A percentile compares a stretch with the other conserved stretches of the same genome.
phyloP scores from a whole-genome alignment of 495 filamentous ascomycete genomes.

The Hypoxylon subgilvum region DNA sequence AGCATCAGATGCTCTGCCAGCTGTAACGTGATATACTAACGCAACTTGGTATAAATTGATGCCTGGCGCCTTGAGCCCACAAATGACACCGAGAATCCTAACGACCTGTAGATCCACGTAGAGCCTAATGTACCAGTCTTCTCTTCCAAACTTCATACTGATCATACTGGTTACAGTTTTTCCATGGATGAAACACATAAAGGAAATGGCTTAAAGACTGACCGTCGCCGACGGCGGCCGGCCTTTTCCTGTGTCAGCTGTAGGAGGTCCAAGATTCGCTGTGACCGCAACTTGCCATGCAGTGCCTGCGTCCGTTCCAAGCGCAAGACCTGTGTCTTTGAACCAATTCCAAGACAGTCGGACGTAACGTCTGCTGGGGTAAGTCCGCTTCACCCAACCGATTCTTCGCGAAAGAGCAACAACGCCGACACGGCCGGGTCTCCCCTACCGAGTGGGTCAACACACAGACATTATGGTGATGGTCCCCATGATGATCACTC shows the following conservation, averaged over 20 bases:
- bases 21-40: no score
- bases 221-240: slow-evolving; percentile 49
- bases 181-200: slow-evolving; percentile 13
- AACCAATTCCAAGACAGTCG: slow-evolving; percentile 18
- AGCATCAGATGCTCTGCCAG: no score
- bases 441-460: slow-evolving; percentile 2
- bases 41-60: no score
- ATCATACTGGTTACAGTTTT: no score
- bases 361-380: slow-evolving; percentile 7
- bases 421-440: slow-evolving; percentile 7
- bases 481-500: slow-evolving; percentile 21
- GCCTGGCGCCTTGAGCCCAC: no score
- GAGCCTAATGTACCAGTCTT: no score
- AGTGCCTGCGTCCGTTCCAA: slow-evolving; percentile 56
- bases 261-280: slow-evolving; percentile 62
- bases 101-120: no score
- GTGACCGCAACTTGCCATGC: slow-evolving; percentile 59
- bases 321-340: slow-evolving; percentile 54
- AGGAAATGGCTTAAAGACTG: slow-evolving; percentile 1
- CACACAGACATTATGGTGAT: slow-evolving; percentile 12
- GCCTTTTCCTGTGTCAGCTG: slow-evolving; percentile 60
- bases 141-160: no score
- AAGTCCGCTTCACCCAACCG: slow-evolving; percentile 6
- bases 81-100: no score
- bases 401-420: not conserved